Evolutionary conservation across 345 rosid species (phyloP).

Genomic region (Pistacia vera): DNA sequence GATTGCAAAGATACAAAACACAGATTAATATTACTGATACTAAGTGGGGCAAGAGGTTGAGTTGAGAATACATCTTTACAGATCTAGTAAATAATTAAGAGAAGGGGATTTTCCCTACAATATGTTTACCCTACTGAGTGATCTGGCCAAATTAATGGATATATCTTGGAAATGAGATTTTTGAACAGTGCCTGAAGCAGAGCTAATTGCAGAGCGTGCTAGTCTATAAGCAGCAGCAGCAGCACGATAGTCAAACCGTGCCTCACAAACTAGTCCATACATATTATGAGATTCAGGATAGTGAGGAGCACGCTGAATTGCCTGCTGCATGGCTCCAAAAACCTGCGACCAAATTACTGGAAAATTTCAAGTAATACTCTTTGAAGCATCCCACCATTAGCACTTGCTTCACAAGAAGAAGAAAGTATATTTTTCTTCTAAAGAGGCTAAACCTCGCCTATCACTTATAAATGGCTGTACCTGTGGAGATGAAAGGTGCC

Average conservation of each 20-base stretch:
- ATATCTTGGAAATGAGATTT: slow-evolving; percentile 57
- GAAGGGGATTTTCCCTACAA: slow-evolving; percentile 2
- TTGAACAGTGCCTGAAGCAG: slow-evolving; percentile 35
- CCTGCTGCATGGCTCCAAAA: slow-evolving; percentile 84
- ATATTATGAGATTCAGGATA: slow-evolving; percentile 87
- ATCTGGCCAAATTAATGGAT: slow-evolving; percentile 79
- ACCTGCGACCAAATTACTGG: slow-evolving; percentile 54
- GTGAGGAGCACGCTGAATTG: slow-evolving; percentile 79
- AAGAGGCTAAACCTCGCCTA: neutral
- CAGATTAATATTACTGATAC: neutral
- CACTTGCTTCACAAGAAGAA: slow-evolving; percentile 9
- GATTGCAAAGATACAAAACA: slow-evolving; percentile 7
- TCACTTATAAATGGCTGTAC: slow-evolving; percentile 35
- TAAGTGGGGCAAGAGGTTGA: slow-evolving; percentile 3
- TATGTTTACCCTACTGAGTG: slow-evolving; percentile 65
- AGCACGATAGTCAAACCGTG: slow-evolving; percentile 59
- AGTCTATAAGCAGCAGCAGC: slow-evolving; percentile 70
- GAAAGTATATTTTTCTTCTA: neutral
- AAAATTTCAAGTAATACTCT: slow-evolving; percentile 10
- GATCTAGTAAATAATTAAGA: neutral
- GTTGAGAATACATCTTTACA: slow-evolving; percentile 7
- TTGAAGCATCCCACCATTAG: neutral
- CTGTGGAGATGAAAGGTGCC: slow-evolving; percentile 79
- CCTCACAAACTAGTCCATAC: slow-evolving; percentile 83
- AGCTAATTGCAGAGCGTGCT: slow-evolving; percentile 54